Base-by-base conservation (phyloP, 805 yeast species). In the Pichia insulana region DNA sequence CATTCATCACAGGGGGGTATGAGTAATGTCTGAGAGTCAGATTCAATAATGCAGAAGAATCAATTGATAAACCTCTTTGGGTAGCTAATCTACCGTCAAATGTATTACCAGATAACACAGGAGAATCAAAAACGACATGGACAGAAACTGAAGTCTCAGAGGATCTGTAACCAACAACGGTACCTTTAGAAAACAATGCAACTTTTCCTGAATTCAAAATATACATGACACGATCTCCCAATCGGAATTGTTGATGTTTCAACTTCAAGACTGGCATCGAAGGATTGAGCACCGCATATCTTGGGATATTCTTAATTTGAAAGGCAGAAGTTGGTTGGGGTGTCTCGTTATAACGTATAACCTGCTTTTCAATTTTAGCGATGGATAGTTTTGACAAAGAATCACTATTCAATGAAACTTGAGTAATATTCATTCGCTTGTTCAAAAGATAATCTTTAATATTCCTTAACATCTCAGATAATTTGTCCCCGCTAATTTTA, bases 171-270 rank as follows among this genome's bases (percentile, higher is more conserved):
- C 83, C 81, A 39, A 85, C 82, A 42, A 92, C 95, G 1, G 96
- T 88, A 59, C 99, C 99, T 55, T 83, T 83, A 20, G 85, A 73
- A 57, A 83, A 87, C 43, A 80, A 63, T 22, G 96, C 95, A 13
- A 89, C 95, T 56, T 85, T 87, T 40, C 97, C 97, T 19, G 84
- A 78, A 52, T 80, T 84, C 52, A 83, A 82, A 18, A 87, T 83
- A 51, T 85, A 88, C 19, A 84, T 73, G 26, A 92, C 86, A 47
- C 98, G 75, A 56, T 92, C 97, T 53, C 98, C 98, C 18, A 92
- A 69, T 25, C 74, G 71, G 58, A 92, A 92, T 36, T 70, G 64
- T 65, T 92, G 99, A 33, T 72, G 70, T 43, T 82, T 74, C 50
- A 92, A 70, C 49, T 78, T 69, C 54, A 82, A 80, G 56, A 74